These are phyloP conservation scores for Sclerotinia trifoliorum DNA, from an alignment of 2,329 filamentous ascomycete genomes.

Conservation along the genomic window DNA sequence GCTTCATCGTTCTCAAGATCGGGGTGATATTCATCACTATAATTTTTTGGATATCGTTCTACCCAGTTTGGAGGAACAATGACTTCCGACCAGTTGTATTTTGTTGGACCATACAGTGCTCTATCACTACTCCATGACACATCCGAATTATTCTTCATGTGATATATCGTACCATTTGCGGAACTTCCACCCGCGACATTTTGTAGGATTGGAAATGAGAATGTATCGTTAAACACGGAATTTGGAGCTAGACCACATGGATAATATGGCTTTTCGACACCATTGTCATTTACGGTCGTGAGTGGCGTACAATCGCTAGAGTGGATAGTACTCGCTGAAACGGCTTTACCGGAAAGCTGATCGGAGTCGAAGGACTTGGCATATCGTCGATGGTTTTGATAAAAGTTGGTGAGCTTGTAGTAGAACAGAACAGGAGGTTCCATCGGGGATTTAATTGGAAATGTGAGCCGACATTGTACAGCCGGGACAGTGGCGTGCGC, in stretches of 20 bases:
- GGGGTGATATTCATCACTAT: slow-evolving; percentile 62
- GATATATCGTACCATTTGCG: slow-evolving; percentile 51
- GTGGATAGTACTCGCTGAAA: slow-evolving; percentile 59
- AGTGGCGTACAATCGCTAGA: slow-evolving; percentile 75
- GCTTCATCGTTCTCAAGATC: slow-evolving; percentile 73
- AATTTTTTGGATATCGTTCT: slow-evolving; percentile 66
- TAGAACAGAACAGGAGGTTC: slow-evolving; percentile 84
- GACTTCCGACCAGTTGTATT: slow-evolving; percentile 65
- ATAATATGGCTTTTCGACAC: slow-evolving; percentile 70
- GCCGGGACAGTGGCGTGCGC: slow-evolving; percentile 39
- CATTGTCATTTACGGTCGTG: slow-evolving; percentile 49
- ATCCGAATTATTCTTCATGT: slow-evolving; percentile 67
- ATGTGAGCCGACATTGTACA: slow-evolving; percentile 67
- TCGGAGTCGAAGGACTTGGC: slow-evolving; percentile 83
- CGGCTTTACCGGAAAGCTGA: slow-evolving; percentile 74
- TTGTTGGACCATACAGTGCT: slow-evolving; percentile 70
- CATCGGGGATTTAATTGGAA: slow-evolving; percentile 77
- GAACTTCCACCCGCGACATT: slow-evolving; percentile 42
- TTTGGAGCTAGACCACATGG: slow-evolving; percentile 96
- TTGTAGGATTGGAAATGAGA: slow-evolving; percentile 59
- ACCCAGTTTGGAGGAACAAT: slow-evolving; percentile 86
- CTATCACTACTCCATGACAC: slow-evolving; percentile 88
- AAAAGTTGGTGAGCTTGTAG: slow-evolving; percentile 96
- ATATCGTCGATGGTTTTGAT: slow-evolving; percentile 97
- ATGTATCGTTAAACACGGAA: slow-evolving; percentile 94